These are phyloP conservation scores for Stemphylium vesicarium DNA, from an alignment of 2,329 filamentous ascomycete species.

Conservation along the genomic window DNA sequence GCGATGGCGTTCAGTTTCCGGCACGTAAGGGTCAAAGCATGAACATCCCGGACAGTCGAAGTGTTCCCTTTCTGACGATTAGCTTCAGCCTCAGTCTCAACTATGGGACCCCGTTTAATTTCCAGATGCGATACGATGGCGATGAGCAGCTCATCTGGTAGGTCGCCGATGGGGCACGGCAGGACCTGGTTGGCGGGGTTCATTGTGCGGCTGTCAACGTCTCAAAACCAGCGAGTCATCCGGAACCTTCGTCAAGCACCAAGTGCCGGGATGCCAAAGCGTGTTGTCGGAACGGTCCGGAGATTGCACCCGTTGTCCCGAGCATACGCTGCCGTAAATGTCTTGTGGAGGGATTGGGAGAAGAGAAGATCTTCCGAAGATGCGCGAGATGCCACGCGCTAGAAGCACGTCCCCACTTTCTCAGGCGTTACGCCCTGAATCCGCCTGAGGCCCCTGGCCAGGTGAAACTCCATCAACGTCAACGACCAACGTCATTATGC, in stretches of 20 bases:
- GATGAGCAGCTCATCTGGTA: background rate
- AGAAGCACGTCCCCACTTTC: conserved; percentile 6
- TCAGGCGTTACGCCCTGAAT: conserved; percentile 1
- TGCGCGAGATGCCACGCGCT: conserved; percentile 4
- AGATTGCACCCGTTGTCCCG: background rate
- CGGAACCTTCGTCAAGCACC: background rate
- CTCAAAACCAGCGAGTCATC: background rate
- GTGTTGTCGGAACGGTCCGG: background rate
- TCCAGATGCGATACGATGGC: background rate
- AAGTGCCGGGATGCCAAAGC: background rate
- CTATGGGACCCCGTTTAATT: background rate
- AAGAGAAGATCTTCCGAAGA: background rate
- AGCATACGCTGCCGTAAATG: background rate
- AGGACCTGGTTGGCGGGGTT: background rate
- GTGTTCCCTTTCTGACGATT: background rate
- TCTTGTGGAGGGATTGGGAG: background rate
- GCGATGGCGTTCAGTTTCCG: conserved; percentile 16
- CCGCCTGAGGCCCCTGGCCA: conserved; percentile 2
- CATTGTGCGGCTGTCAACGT: background rate
- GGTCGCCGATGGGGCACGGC: background rate
- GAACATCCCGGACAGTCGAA: conserved; percentile 5
- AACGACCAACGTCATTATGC: background rate
- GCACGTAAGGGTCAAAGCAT: conserved; percentile 22
- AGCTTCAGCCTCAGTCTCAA: background rate
- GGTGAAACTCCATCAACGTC: background rate